Conservation (phyloP, 1,139 yeast genomes). For the Debaryomyces subglobosus region DNA sequence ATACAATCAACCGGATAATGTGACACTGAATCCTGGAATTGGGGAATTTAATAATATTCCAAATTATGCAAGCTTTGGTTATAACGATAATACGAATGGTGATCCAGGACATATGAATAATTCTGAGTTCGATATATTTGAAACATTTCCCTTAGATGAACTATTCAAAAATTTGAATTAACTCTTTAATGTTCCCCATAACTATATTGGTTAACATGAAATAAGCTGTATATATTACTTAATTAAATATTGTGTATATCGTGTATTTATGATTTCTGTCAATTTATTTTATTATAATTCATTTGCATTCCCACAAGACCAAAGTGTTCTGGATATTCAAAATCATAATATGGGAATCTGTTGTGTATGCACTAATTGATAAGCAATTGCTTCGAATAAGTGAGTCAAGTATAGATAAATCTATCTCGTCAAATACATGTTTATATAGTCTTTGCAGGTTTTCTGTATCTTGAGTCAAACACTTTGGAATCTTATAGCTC, state of each 20-base stretch:
- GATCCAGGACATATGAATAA: background rate
- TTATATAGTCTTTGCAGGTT: background rate
- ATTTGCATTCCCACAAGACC: constrained; percentile 5
- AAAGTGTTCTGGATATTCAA: background rate
- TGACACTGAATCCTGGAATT: background rate
- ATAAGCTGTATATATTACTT: background rate
- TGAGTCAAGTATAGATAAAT: background rate
- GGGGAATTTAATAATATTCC: constrained; percentile 2
- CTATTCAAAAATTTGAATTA: constrained; percentile 4
- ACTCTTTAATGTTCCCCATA: background rate
- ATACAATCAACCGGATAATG: constrained; percentile 43
- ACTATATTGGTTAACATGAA: background rate
- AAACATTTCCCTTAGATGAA: constrained; percentile 6
- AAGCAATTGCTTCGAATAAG: background rate
- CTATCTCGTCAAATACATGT: background rate
- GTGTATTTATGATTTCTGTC: background rate
- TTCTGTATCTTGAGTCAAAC: background rate
- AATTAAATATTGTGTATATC: background rate
- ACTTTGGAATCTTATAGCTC: constrained; percentile 15
- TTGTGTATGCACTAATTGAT: background rate
- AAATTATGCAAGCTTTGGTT: background rate
- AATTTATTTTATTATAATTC: background rate
- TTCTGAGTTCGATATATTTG: constrained; percentile 4
- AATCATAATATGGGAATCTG: background rate
- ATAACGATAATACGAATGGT: background rate